Base-by-base conservation (phyloP, 1,284 basidiomycete genomes). In the Sphaerobolus stellatus region DNA sequence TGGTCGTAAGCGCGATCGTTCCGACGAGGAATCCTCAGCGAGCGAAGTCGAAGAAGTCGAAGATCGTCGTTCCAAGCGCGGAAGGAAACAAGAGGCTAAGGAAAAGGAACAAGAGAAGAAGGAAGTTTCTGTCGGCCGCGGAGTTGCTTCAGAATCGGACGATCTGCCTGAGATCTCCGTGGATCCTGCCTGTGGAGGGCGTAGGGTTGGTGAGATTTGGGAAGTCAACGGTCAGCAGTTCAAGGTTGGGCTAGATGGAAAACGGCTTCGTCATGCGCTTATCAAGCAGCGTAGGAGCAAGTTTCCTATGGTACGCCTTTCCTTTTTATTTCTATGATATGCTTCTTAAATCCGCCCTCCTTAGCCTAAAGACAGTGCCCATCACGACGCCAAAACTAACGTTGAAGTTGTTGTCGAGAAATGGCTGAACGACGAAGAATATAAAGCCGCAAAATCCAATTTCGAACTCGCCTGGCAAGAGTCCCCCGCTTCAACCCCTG, bases 381-480 rank as follows among this genome's bases (percentile, higher is more conserved):
- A 91, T 66, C 85, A 86, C 2, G 88, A 91, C 67, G 79, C 81
- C 46, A 71, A 79, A 56, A 80, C 77, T 14, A 80, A 82, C 56
- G 70, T 88, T 18, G 81, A 87, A 56, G 81, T 90, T 29, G 84
- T 80, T 59, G 77, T 90, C 14, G 88, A 90, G 65, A 78, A 75
- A 25, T 91, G 89, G 89, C 74, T 88, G 48, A 82, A 83, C 6
- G 89, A 91, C 48, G 85, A 83, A 52, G 82, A 89, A 59, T 86
- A 86, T 65, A 73, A 76, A 55, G 74, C 75, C 33, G 84, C 85
- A 2, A 88, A 87, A 59, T 75, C 77, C 18, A 74, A 76, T 38
- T 78, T 77, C 52, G 74, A 82, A 36, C 66, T 90, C 20, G 83
- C 81, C n/a, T 86, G 84, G 84, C 86, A 88, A 63, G 83, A 85